Conservation (phyloP, 306 rosid species). For the Cercis canadensis region DNA sequence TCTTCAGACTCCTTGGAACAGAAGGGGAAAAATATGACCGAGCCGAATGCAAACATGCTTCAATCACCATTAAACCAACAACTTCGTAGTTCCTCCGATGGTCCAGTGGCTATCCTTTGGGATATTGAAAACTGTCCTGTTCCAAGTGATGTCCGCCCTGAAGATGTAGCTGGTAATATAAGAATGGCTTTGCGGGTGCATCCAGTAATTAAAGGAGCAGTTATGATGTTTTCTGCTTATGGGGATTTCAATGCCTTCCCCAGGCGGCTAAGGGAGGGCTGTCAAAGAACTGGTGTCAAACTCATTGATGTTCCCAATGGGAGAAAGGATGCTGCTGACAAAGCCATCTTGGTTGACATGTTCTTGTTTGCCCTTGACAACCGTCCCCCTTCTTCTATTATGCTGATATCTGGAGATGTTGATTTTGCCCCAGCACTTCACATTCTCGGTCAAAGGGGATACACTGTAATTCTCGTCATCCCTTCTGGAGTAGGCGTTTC, state of each 20-base stretch:
- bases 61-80: conserved; percentile 62
- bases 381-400: conserved; percentile 93
- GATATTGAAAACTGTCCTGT: conserved; percentile 97
- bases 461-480: conserved; percentile 86
- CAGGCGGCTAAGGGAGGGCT: conserved; percentile 88
- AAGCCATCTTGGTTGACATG: conserved; percentile 98
- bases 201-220: conserved; percentile 89
- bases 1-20: conserved; percentile 59
- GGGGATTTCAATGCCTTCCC: conserved; percentile 97
- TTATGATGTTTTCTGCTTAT: conserved; percentile 81
- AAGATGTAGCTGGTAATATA: conserved; percentile 91
- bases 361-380: conserved; percentile 98
- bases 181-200: conserved; percentile 95
- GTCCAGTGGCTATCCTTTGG: conserved; percentile 91
- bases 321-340: conserved; percentile 97
- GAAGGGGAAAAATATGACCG: conserved; percentile 55
- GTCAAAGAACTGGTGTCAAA: conserved; percentile 97
- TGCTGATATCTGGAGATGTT: conserved; percentile 95
- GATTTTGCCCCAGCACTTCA: conserved; percentile 97
- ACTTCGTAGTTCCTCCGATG: conserved; percentile 59
- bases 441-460: conserved; percentile 96
- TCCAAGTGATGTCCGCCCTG: conserved; percentile 94
- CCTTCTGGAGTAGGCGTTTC: conserved; percentile 92
- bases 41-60: conserved; percentile 55
- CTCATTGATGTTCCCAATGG: conserved; percentile 97